Conservation (phyloP, 805 yeast genomes). For the Teunomyces aglyptinius region DNA sequence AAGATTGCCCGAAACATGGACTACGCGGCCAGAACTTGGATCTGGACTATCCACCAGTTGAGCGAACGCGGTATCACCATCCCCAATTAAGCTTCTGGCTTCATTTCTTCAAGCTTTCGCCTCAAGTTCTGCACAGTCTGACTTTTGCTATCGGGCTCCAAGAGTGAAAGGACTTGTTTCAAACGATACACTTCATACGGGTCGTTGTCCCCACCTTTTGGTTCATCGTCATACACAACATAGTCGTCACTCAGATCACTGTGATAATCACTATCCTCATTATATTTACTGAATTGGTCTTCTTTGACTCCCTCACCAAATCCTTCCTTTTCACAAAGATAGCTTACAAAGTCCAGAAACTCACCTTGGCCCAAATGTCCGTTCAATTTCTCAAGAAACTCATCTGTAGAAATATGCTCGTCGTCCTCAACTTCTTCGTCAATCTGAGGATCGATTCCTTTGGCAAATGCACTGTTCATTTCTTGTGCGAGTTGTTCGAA, state of each 20-base stretch:
- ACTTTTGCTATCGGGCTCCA: neutral
- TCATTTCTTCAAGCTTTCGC: neutral
- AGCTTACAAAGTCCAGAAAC: conserved; percentile 11
- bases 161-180: conserved; percentile 1
- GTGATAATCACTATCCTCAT: conserved; percentile 14
- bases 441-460: neutral
- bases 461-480: neutral
- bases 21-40: conserved; percentile 70
- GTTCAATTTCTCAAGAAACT: neutral
- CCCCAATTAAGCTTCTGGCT: conserved; percentile 12
- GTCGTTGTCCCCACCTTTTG: neutral
- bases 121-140: neutral
- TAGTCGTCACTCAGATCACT: conserved; percentile 8
- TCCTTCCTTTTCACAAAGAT: conserved; percentile 4
- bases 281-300: conserved; percentile 6
- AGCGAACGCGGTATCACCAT: conserved; percentile 44
- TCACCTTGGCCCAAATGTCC: conserved; percentile 3
- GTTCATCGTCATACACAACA: conserved; percentile 1
- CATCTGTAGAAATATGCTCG: neutral
- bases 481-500: neutral
- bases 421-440: neutral
- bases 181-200: conserved; percentile 2
- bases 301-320: neutral
- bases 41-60: conserved; percentile 69
- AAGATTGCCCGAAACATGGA: conserved; percentile 53